Evolutionary conservation across 208 protist species (phyloP), one percentile per base, ranked within the genome.

Genomic region (Trypanosoma grayi): DNA sequence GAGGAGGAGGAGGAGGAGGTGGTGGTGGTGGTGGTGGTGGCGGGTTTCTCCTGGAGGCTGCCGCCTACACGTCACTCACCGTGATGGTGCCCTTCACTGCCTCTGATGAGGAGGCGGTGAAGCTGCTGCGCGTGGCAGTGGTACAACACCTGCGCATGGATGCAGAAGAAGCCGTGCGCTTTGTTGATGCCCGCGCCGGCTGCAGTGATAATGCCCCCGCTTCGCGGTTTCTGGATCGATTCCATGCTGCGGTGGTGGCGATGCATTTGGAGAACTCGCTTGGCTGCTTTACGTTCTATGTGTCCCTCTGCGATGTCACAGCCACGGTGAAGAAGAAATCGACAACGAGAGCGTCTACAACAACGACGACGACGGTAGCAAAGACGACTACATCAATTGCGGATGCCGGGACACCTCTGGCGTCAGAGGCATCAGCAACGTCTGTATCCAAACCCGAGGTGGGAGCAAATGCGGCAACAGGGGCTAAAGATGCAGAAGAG

Each of bases 181-280:
- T 66, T 43, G 33, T 52, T 20, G 24, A 39, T 25, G n/a, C 1
- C 28, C 20, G 43, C 44, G 43, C 4, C 4, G 37, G 22, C 18
- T 18, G 36, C 22, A 27, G 22, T 47, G 30, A 43, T 28, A 33
- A 34, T 3, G 44, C 40, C 39, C 24, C 52, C 2, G 10, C 2
- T 16, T n/a, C n/a, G n/a, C 27, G 13, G 18, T 59, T 56, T 46
- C 25, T 62, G 18, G 53, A 59, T n/a, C 22, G 4, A 4, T 53
- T 66, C 57, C 60, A 59, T 13, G 16, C 27, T 28, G 60, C 60
- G 24, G 60, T 59, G 5, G 33, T 14, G n/a, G 73, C 77, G 10
- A 64, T 87, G 41, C 71, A 75, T 24, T 46, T 90, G 61, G 57
- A 75, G 40, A 66, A 90, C 67, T 90, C 83, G 0, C 56, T 90